Base-by-base conservation (phyloP, 2,329 filamentous ascomycete genomes). In the Verticillium zaregamsianum region DNA sequence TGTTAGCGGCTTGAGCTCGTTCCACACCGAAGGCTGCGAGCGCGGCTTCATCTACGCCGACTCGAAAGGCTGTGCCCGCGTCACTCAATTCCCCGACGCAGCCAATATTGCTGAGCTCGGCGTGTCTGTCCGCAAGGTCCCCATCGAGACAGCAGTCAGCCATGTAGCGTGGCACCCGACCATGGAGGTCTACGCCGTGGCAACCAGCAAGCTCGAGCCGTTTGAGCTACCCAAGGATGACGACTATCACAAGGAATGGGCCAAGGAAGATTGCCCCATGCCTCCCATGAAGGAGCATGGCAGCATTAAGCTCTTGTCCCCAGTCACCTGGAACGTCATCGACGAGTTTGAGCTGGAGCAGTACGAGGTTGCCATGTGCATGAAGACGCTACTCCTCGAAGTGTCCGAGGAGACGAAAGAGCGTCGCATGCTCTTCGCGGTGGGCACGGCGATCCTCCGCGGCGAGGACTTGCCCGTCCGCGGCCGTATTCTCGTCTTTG, bases 381-480 rank as follows among this genome's bases (percentile, higher is more conserved):
- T 98, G 69, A 89, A 94, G 73, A 89, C 90, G 5, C 82, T 98
- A 45, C 90, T 90, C 60, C 85, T 99, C 15, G 95, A 98, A 74
- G 83, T 96, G 8, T 97, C 93, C 0, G 95, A 99, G 75, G 87
- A 89, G 37, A 97, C 93, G 0, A 92, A 95, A 71, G 91, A 97
- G 72, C 88, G 92, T 17, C 90, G 88, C 69, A 89, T 91, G 70
- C 83, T 98, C 56, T 84, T 99, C 58, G 87, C 89, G 0, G 89
- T 97, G 1, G 95, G 94, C 15, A 97, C 94, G 0, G 90, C 92
- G 1, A 84, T 95, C 31, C 85, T 89, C n/a, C 90, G 90, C 63
- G 95, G 95, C 49, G 95, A 99, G 76, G 95, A 98, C 70, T 85
- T 96, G 61, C 89, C 93, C 1, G 90, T 93, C 0, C 87, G 91